phyloP scores from a whole-genome alignment of 371 early-diverging fungal species.

The Mucor velutinosus region DNA sequence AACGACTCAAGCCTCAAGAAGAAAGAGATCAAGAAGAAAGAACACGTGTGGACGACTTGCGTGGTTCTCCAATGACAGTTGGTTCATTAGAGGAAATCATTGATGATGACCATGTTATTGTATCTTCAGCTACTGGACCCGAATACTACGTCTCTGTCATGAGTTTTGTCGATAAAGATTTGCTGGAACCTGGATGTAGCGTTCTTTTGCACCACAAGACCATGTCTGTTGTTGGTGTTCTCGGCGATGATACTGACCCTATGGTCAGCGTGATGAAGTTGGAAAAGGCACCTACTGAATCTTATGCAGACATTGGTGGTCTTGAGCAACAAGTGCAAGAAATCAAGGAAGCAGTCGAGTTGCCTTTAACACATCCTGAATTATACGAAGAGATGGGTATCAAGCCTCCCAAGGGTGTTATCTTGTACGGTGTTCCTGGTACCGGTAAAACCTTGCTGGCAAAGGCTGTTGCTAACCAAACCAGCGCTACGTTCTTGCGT shows the following conservation, averaged over 20 bases:
- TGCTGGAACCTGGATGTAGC: conserved; percentile 98
- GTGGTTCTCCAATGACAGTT: conserved; percentile 99
- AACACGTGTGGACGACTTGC: conserved; percentile 94
- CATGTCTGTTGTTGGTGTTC: conserved; percentile 94
- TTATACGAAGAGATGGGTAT: conserved; percentile 99
- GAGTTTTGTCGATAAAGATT: conserved; percentile 99
- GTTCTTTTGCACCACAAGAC: conserved; percentile 98
- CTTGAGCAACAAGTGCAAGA: conserved; percentile 99
- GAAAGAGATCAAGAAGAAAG: conserved; percentile 95
- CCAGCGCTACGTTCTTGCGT: conserved; percentile 99
- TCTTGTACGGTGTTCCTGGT: conserved; percentile 99
- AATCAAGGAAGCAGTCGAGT: conserved; percentile 99
- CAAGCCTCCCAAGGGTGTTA: conserved; percentile 99
- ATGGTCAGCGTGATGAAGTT: conserved; percentile 99
- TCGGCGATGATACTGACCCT: conserved; percentile 98
- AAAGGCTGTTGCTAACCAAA: conserved; percentile 99
- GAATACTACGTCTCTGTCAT: conserved; percentile 99
- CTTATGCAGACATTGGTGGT: conserved; percentile 99
- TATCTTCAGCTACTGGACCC: conserved; percentile 94
- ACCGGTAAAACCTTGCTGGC: conserved; percentile 99
- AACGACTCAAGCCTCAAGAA: conserved; percentile 93
- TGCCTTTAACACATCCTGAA: conserved; percentile 99
- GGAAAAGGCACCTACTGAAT: conserved; percentile 99
- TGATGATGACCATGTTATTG: conserved; percentile 99
- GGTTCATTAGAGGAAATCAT: conserved; percentile 99